Percentiles rank a stretch among this genome's conserved stretches.
Conservation (phyloP, 2,329 filamentous ascomycete species). For the Emydomyces testavorans region DNA sequence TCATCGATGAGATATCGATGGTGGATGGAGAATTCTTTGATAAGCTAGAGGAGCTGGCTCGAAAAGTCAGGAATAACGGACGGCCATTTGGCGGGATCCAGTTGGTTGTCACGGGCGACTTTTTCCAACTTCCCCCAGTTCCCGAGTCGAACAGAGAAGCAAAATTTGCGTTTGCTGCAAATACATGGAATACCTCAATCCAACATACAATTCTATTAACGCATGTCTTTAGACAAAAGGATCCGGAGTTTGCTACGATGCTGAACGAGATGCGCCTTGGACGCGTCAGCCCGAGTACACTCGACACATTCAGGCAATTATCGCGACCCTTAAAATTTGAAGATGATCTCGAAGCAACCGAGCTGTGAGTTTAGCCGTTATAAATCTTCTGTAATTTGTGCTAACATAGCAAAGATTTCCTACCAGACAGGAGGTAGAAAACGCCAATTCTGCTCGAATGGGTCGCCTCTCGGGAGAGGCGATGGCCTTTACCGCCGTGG, state of each 20-base stretch:
- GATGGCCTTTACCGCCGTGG: conserved; percentile 59
- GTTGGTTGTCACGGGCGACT: conserved; percentile 88
- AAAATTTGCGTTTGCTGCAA: conserved; percentile 87
- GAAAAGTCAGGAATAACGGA: conserved; percentile 77
- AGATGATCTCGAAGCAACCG: conserved; percentile 70
- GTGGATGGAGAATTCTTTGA: conserved; percentile 95
- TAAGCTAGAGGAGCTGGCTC: conserved; percentile 80
- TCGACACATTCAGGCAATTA: conserved; percentile 62
- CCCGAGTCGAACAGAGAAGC: conserved; percentile 62
- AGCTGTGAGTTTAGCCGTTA: conserved; percentile 46
- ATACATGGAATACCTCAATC: conserved; percentile 83
- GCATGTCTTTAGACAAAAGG: conserved; percentile 91
- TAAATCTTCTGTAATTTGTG: not conserved
- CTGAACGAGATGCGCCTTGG: conserved; percentile 96
- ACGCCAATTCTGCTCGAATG: conserved; percentile 67
- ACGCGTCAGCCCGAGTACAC: conserved; percentile 62
- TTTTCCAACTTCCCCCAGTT: conserved; percentile 93
- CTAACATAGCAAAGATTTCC: conserved; percentile 52
- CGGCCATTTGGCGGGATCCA: conserved; percentile 93
- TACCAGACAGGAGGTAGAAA: conserved; percentile 78
- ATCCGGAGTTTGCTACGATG: conserved; percentile 82
- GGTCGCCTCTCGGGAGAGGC: conserved; percentile 55
- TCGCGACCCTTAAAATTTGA: conserved; percentile 59
- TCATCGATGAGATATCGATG: conserved; percentile 97
- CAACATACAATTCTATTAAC: conserved; percentile 92